Conservation (phyloP, 2,329 filamentous ascomycete genomes). For the Monilinia laxa region DNA sequence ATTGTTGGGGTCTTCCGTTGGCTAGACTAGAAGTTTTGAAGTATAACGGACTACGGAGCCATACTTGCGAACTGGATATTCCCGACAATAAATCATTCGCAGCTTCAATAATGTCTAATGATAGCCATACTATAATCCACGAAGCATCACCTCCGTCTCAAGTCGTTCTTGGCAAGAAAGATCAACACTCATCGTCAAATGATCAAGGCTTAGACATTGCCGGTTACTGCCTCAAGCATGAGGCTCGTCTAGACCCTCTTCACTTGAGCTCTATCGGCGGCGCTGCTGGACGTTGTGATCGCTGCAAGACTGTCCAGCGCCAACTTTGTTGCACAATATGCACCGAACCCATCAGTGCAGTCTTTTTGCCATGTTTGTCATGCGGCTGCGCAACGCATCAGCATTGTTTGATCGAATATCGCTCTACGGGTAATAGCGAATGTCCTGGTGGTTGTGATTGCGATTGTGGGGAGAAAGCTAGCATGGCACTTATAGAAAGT, state of each 20-base stretch:
- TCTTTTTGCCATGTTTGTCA: conserved; percentile 60
- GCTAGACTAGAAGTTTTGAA: conserved; percentile 67
- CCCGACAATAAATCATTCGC: conserved; percentile 36
- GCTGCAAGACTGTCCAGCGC: conserved; percentile 54
- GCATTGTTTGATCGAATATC: conserved; percentile 45
- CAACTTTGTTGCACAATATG: conserved; percentile 64
- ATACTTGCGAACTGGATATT: conserved; percentile 39
- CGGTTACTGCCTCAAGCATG: conserved; percentile 62
- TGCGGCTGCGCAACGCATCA: conserved; percentile 64
- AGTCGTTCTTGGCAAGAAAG: conserved; percentile 57
- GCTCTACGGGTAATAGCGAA: conserved; percentile 45
- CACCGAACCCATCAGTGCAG: conserved; percentile 57
- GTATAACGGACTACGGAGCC: conserved; percentile 62
- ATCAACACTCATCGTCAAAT: conserved; percentile 50
- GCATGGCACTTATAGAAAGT: conserved; percentile 57
- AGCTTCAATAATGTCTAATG: conserved; percentile 35
- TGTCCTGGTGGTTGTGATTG: conserved; percentile 67
- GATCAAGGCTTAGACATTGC: conserved; percentile 59
- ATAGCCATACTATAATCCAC: conserved; percentile 31
- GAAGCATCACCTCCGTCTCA: conserved; percentile 45
- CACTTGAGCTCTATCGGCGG: conserved; percentile 44
- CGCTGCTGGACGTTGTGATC: conserved; percentile 50
- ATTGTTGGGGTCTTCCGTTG: conserved; percentile 63
- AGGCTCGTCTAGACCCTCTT: conserved; percentile 60
- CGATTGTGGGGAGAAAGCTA: conserved; percentile 57